Evolutionary conservation across 148 eudicot species (phyloP), one percentile per base, ranked within the genome.

Genomic region (Vaccinium corymbosum): DNA sequence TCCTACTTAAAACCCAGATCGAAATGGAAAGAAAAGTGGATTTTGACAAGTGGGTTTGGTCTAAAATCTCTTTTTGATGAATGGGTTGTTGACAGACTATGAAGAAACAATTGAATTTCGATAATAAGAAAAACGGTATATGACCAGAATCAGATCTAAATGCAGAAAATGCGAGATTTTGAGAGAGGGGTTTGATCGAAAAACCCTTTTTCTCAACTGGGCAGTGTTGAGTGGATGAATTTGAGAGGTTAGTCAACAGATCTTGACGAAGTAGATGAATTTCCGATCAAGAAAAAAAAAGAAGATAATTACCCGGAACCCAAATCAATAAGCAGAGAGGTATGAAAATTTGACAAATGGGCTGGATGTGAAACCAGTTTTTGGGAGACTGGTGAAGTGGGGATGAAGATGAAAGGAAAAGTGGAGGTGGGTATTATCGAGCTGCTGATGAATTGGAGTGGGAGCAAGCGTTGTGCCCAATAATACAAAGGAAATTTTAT

Each of bases 101-200:
- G 11, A 17, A 6, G 14, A 17, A 42, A 14, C 46, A 42, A 42
- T 0, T 42, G 46, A 42, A 42, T 3, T 42, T 42, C 0, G 46
- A 4, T 42, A 42, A 42, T 42, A 42, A 42, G 8, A 42, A 38
- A 17, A 19, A 14, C 12, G 10, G 10, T 59, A 10, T 19, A 20
- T 59, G 8, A 6, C 32, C 6, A 7, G 64, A 27, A n/a, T 48
- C 38, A 79, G 81, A 79, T 79, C 49, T 49, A 4, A 35, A 79
- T 8, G 17, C 49, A 10, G 42, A 35, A 49, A 15, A 15, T 35
- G 2, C 32, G 66, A 38, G 16, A 79, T 79, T 51, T 8, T 25
- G n/a, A 25, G 17, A 52, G 56, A 56, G 38, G 71, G 70, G 27
- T 57, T 59, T 59, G 82, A 57, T 80, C 82, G 32, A 13, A 56